Evolutionary conservation across 352 stramenopile genomes (phyloP), one percentile per base, ranked within the genome.

Genomic region (Globisporangium takayamanum): DNA sequence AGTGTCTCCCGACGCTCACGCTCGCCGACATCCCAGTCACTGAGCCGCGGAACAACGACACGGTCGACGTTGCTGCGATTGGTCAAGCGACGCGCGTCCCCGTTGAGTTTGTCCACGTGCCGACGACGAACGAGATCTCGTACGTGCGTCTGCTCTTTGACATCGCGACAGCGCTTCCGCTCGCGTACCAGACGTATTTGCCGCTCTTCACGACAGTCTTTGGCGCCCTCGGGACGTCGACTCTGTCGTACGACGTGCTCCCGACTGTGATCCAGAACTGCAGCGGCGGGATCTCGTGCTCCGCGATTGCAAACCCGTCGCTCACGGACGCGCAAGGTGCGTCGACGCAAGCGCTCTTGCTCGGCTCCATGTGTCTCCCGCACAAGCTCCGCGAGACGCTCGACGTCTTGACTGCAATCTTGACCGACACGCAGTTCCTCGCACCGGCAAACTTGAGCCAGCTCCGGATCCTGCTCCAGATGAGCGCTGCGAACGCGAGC

Each of bases 41-140:
- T 12, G 60, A 83, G 51, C 69, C 73, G 55, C 66, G 67, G 36
- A 85, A 88, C 59, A 62, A 72, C 12, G 78, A 92, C 42, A 57
- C 68, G 4, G 78, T 81, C 26, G 66, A 87, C 26, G 45, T 41
- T 8, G 62, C 72, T n/a, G 64, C 60, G 26, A 59, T 76, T 26
- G 62, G 80, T 36, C 8, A 5, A 14, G 59, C 66, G 2, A 37
- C 25, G 10, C 16, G 30, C 48, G 45, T 44, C 7, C 18, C 39
- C 33, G 64, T 74, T 20, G 75, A 92, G 57, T 88, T 88, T 53
- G 78, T 89, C 14, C 60, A 78, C 12, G 78, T 89, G 41, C 76
- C 82, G 28, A 89, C 84, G 28, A 94, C 82, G 12, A 91, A 92
- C 68, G 84, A 90, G 58, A 78, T 94, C 62, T 85, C 81, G 57